Base-by-base conservation (phyloP, 768 basidiomycete species). In the Cystofilobasidium ferigula region DNA sequence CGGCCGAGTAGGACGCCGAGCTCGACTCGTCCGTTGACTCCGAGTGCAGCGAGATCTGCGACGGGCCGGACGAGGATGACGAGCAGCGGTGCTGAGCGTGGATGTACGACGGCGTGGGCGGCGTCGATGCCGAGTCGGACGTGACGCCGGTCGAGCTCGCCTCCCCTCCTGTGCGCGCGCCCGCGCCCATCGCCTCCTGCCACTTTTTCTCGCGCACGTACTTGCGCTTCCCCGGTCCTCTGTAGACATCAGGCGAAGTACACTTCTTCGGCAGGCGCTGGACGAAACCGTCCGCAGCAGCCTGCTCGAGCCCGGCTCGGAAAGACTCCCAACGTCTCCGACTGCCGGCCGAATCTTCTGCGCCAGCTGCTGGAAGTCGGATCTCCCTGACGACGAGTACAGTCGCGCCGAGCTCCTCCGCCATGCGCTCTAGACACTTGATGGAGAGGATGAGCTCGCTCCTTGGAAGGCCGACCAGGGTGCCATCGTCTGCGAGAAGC, bases 351-450 rank as follows among this genome's bases (percentile, higher is more conserved):
- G 58, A 61, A 20, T 68, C 67, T 13, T 38, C 61, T 2, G 20
- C 56, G 35, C 36, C 10, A 62, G 61, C 61, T n/a, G 43, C 10
- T 2, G 38, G 48, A 2, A 68, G 61, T 7, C 61, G 57, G 34
- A 94, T 84, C 73, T 92, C 89, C 77, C 89, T 89, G 20, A 92
- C 86, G 34, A 95, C 84, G 57, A 92, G 84, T 63, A 95, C 89
- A 30, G 88, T 88, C 0, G 89, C 93, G 1, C 90, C 91, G 45
- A 97, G 86, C 73, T 94, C 91, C 30, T 86, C 84, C 0, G 92
- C 91, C 93, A 98, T 98, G 79, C 84, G 84, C 74, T 88, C 88
- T 18, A 98, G 82, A 0, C 92, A 94, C 71, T 85, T 84, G 43
- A 98, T 77, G 3, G 87, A 89, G 70, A 82, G 81, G 65, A 88